phyloP scores from a whole-genome alignment of 2,329 filamentous ascomycete species.

The Xylaria multiplex region DNA sequence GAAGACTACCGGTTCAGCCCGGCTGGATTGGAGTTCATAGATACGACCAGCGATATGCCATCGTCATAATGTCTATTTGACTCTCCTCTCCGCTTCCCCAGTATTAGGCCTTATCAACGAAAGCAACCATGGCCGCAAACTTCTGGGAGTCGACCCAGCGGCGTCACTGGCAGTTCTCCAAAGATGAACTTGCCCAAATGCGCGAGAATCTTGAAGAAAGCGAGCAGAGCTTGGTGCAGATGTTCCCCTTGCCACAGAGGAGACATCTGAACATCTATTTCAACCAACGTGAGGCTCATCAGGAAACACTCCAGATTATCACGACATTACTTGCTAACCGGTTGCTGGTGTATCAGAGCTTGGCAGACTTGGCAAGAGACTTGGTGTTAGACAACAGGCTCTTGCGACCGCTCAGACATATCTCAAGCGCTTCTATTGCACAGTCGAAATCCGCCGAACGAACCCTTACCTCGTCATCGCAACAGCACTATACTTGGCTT shows the following conservation, averaged over 20 bases:
- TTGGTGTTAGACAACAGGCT: constrained; percentile 88
- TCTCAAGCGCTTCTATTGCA: constrained; percentile 91
- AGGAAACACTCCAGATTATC: neutral
- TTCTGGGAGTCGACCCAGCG: constrained; percentile 97
- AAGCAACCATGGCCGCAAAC: constrained; percentile 80
- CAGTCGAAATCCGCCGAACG: constrained; percentile 88
- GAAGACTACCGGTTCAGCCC: constrained; percentile 33
- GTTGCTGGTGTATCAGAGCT: constrained; percentile 67
- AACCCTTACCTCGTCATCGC: constrained; percentile 93
- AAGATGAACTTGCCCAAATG: constrained; percentile 79
- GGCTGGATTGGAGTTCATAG: constrained; percentile 32
- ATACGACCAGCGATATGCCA: constrained; percentile 21
- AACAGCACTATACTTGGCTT: constrained; percentile 94
- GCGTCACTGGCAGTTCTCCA: constrained; percentile 89
- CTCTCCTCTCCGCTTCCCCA: neutral
- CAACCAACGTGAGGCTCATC: constrained; percentile 75
- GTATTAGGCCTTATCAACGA: neutral
- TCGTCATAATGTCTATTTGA: constrained; percentile 23
- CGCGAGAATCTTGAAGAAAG: constrained; percentile 81
- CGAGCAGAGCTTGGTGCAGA: constrained; percentile 76
- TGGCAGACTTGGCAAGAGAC: constrained; percentile 82
- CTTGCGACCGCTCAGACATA: constrained; percentile 95
- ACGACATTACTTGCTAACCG: constrained; percentile 21
- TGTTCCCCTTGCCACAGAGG: constrained; percentile 83
- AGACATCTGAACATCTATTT: constrained; percentile 91